Conservation (phyloP, 1,284 basidiomycete genomes). For the Dichomitus squalens region DNA sequence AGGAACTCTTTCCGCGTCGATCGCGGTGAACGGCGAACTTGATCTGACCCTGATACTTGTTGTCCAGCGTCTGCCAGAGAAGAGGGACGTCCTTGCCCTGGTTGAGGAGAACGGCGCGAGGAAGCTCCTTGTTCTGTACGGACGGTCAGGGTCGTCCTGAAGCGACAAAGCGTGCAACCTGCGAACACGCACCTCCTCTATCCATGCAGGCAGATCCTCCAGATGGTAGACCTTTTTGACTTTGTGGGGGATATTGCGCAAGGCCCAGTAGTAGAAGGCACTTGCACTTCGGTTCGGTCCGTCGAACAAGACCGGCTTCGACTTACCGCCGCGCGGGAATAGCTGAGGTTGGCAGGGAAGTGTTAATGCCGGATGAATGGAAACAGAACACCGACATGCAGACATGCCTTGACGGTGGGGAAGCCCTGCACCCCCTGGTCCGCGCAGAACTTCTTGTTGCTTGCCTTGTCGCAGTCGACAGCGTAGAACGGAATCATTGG, state of each 20-base stretch:
- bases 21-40: conserved; percentile 73
- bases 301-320: conserved; percentile 71
- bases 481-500: conserved; percentile 90
- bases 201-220: conserved; percentile 63
- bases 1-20: conserved; percentile 58
- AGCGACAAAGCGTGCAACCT: not conserved
- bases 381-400: not conserved
- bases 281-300: conserved; percentile 72
- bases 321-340: conserved; percentile 73
- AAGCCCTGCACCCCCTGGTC: conserved; percentile 91
- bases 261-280: conserved; percentile 78
- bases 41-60: conserved; percentile 71
- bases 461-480: conserved; percentile 87
- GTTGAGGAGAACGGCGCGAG: conserved; percentile 75
- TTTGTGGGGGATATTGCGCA: conserved; percentile 70
- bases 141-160: not conserved
- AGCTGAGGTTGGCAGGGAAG: conserved; percentile 42
- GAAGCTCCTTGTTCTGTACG: conserved; percentile 51
- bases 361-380: conserved; percentile 4
- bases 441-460: conserved; percentile 82
- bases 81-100: conserved; percentile 80
- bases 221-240: conserved; percentile 66
- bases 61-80: conserved; percentile 83
- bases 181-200: conserved; percentile 50
- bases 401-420: conserved; percentile 81